Evolutionary conservation across 805 yeast species (phyloP).

Genomic region (Kazachstania viticola): DNA sequence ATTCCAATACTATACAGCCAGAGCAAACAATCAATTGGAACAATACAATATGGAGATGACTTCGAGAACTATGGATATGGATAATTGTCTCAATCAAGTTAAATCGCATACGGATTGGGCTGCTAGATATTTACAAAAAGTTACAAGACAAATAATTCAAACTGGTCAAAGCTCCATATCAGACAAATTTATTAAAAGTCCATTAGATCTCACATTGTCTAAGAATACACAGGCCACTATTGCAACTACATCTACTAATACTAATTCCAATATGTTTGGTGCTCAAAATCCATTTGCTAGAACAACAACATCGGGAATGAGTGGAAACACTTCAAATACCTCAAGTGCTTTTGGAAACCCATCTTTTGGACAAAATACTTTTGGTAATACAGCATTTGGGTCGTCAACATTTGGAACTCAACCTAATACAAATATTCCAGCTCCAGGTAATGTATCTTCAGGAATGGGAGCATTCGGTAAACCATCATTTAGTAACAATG

Average conservation of each 20-base stretch:
- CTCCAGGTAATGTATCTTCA: too few species aligned
- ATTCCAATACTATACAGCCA: constrained; percentile 35
- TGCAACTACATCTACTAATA: too few species aligned
- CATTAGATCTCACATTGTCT: constrained; percentile 25
- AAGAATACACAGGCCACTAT: too few species aligned
- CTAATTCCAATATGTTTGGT: too few species aligned
- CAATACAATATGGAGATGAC: constrained; percentile 32
- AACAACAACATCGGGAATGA: too few species aligned
- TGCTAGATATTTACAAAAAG: constrained; percentile 44
- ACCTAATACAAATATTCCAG: too few species aligned
- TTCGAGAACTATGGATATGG: constrained; percentile 38
- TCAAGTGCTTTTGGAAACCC: constrained; percentile 1
- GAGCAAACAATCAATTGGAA: constrained; percentile 25
- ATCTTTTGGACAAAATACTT: constrained; percentile 5
- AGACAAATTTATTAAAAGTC: constrained; percentile 26
- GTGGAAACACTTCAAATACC: too few species aligned
- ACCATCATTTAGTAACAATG: constrained; percentile 12
- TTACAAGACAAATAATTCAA: constrained; percentile 26
- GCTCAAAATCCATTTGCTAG: too few species aligned
- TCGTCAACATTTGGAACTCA: constrained; percentile 17
- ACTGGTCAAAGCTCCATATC: constrained; percentile 17
- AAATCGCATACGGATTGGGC: constrained; percentile 35
- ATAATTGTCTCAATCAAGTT: constrained; percentile 30
- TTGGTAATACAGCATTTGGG: constrained; percentile 7
- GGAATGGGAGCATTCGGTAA: constrained; percentile 9